Evolutionary conservation across 768 basidiomycete species (phyloP), one percentile per base, ranked within the genome.

Genomic region (Ephemerocybe angulata): DNA sequence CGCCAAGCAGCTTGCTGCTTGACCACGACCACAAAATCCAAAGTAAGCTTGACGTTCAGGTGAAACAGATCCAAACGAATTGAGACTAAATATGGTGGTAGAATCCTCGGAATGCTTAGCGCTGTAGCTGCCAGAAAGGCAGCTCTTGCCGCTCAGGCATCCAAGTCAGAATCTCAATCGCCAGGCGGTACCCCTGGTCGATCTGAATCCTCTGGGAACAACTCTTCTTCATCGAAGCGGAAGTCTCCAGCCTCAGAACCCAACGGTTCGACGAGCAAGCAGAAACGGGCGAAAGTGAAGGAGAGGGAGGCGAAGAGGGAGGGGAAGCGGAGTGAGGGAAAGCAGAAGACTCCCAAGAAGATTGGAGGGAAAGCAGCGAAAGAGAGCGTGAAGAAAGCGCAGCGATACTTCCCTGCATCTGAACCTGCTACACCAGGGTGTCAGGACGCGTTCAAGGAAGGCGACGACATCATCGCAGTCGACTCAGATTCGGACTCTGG

Each of bases 101-200:
- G 42, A 44, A 8, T 21, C 3, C 42, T 35, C 33, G n/a, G 8
- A 35, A 88, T 88, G 87, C 72, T 89, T 49, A 88, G 86, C 62
- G 87, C 88, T 2, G 72, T 90, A 46, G 87, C 87, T 27, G 87
- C 86, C 2, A 79, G 88, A 30, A 88, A 84, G 62, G 85, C 84
- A 4, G 76, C 83, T 35, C 71, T 72, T 58, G 70, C 72, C 15
- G 70, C 40, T 42, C 59, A 24, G 11, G 52, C 64, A 21, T 58
- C 52, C 31, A 56, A 54, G 0, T 27, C 63, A n/a, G 42, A 61
- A 27, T 29, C 58, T 0, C 56, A 65, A 5, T 29, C 57, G 40
- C 49, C 54, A 49, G 33, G 19, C 31, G n/a, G 15, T 61, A 31
- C 51, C 58, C 17, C 33, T 8, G 33, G 17, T n/a, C n/a, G n/a